Percentiles rank a stretch among this genome's conserved stretches.
Conservation (phyloP, 1,284 basidiomycete species). For the Cryptococcus floricola region DNA sequence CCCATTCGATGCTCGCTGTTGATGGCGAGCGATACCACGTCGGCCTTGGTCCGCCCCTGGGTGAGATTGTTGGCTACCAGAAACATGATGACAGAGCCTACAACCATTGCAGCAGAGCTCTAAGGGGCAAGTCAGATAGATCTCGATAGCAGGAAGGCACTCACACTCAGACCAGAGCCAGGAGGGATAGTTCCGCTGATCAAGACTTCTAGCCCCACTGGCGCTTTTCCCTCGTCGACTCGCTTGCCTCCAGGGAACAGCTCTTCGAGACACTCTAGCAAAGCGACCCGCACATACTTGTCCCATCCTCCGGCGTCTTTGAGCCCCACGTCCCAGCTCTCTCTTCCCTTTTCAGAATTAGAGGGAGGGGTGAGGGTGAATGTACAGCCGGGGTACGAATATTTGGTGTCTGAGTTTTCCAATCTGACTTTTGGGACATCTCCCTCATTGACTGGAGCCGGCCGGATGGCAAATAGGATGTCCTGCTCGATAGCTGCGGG, state of each 20-base stretch:
- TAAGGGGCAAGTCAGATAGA: constrained; percentile 4
- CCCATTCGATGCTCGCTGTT: constrained; percentile 78
- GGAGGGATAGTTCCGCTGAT: constrained; percentile 74
- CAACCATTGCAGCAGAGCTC: constrained; percentile 69
- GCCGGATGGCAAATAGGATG: constrained; percentile 71
- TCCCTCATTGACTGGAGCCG: background rate
- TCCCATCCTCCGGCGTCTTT: constrained; percentile 71
- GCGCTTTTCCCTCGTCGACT: constrained; percentile 29
- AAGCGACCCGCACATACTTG: constrained; percentile 71
- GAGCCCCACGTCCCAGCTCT: constrained; percentile 64
- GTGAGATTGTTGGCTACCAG: constrained; percentile 69
- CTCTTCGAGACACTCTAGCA: constrained; percentile 26
- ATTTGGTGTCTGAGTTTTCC: constrained; percentile 57
- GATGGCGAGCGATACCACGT: constrained; percentile 69
- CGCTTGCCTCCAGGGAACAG: constrained; percentile 18
- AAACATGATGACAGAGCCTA: constrained; percentile 73
- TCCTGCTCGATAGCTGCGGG: constrained; percentile 81
- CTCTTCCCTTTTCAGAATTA: background rate
- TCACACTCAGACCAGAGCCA: constrained; percentile 76
- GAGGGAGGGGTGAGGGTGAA: background rate
- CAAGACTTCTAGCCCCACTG: constrained; percentile 64
- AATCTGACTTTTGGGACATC: background rate
- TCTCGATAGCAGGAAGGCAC: constrained; percentile 28
- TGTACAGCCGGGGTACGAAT: constrained; percentile 55
- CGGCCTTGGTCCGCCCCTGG: constrained; percentile 60